Base-by-base conservation (phyloP, 108 stramenopile genomes). In the Craspedostauros australis region DNA sequence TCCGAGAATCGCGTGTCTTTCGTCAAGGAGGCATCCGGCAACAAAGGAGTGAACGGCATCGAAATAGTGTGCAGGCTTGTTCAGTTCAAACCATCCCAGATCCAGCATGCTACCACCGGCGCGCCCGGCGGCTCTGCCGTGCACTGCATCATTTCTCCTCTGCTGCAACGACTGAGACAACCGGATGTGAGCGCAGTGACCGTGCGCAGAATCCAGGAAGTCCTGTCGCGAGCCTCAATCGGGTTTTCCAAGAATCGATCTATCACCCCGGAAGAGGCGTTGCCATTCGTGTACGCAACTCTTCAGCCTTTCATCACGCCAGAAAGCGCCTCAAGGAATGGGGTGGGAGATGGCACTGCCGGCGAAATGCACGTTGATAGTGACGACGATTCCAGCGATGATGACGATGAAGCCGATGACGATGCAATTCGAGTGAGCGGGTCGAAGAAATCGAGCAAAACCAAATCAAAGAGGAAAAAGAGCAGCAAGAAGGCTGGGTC, bases 171-270 rank as follows among this genome's bases (percentile, higher is more conserved):
- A 25, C 76, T 93, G 15, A 39, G 68, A 39, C 50, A 68, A 36
- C 58, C 77, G 56, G 68, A 78, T 53, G 64, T 75, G 32, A 68
- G 50, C 27, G 46, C 81, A 4, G 46, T 54, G 5, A 71, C 52
- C 9, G 75, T 88, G 29, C 58, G 82, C 39, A 80, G 73, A 60
- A 70, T 84, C 29, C 77, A 73, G 51, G 92, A 93, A 39, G 86
- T 86, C 49, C 77, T 95, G n/a, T 69, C 82, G 28, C 74, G 88
- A 21, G 80, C 94, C 31, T 87, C 77, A 5, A 75, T 91, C 31
- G 99, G 97, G 5, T 76, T 99, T 46, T 76, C 82, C 15, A 64
- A 75, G 39, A 99, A 99, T 37, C 64, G 81, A 20, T 87, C 84
- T 67, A 92, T 95, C 48, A 50, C 54, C 14, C 54, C 64, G 12